Percentiles rank a stretch among this genome's conserved stretches.
phyloP scores from a whole-genome alignment of 2,329 filamentous ascomycete species.

The Aspergillus flavus region DNA sequence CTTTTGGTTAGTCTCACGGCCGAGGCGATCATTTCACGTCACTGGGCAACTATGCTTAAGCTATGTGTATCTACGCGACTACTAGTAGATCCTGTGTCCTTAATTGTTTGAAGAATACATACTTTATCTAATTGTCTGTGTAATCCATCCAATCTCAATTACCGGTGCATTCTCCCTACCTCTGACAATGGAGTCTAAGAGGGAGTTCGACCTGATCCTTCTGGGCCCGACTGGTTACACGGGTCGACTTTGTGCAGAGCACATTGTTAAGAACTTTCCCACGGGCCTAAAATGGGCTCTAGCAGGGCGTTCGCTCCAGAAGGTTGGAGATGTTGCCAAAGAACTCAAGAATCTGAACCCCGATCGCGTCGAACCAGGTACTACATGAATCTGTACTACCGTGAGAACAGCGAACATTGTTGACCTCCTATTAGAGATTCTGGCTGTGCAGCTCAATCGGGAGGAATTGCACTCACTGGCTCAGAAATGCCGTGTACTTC shows the following conservation, averaged over 20 bases:
- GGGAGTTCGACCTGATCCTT: slow-evolving; percentile 66
- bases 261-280: slow-evolving; percentile 70
- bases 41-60: background rate
- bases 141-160: background rate
- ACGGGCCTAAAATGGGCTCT: slow-evolving; percentile 85
- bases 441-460: slow-evolving; percentile 52
- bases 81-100: background rate
- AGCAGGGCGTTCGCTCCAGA: slow-evolving; percentile 76
- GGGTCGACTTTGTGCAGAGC: slow-evolving; percentile 73
- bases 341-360: slow-evolving; percentile 68
- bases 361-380: slow-evolving; percentile 72
- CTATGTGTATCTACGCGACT: background rate
- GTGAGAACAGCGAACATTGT: background rate
- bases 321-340: slow-evolving; percentile 69
- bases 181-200: slow-evolving; percentile 43
- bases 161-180: background rate
- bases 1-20: background rate
- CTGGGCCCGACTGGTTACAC: slow-evolving; percentile 80
- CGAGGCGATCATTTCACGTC: background rate
- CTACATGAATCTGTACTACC: background rate
- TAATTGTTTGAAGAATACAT: background rate
- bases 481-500: slow-evolving; percentile 59
- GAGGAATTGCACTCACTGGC: slow-evolving; percentile 55
- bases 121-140: background rate
- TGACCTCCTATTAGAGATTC: slow-evolving; percentile 39